phyloP scores from a whole-genome alignment of 345 rosid species.

The Pistacia vera region DNA sequence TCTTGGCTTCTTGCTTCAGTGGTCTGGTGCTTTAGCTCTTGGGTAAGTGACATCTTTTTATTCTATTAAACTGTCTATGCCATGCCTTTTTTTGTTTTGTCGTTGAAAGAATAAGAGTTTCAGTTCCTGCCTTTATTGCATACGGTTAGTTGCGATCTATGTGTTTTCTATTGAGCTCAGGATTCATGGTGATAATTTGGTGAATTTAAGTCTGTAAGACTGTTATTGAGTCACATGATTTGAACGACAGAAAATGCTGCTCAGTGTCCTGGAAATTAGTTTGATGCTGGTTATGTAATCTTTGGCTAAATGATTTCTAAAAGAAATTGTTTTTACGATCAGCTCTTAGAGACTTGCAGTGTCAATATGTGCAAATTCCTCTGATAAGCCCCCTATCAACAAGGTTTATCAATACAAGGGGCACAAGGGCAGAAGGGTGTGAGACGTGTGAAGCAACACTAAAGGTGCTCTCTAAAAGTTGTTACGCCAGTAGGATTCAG shows the following conservation, averaged over 20 bases:
- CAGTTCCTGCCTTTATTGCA: not conserved
- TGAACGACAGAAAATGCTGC: not conserved
- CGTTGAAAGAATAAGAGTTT: not conserved
- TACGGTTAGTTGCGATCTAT: not conserved
- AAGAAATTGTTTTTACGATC: not conserved
- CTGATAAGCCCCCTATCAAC: no score
- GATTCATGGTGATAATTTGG: not conserved
- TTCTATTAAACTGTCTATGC: slow-evolving; percentile 2
- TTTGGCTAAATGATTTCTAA: not conserved
- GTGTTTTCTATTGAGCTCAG: not conserved
- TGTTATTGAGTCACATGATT: not conserved
- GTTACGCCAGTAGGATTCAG: no score
- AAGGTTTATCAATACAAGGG: no score
- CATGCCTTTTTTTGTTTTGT: not conserved
- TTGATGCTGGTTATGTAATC: not conserved
- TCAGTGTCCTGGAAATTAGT: not conserved
- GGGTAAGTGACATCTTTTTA: slow-evolving; percentile 57
- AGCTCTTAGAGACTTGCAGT: not conserved
- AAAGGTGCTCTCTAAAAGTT: no score
- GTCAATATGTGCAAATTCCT: not conserved
- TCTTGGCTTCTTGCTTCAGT: slow-evolving; percentile 95
- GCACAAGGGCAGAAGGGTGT: no score
- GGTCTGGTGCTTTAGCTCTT: slow-evolving; percentile 97
- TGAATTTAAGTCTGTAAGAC: not conserved
- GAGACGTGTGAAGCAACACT: no score